A percentile compares a stretch with the other conserved stretches of the same genome.
Conservation (phyloP, 768 basidiomycete genomes). For the Kwoniella sp. region DNA sequence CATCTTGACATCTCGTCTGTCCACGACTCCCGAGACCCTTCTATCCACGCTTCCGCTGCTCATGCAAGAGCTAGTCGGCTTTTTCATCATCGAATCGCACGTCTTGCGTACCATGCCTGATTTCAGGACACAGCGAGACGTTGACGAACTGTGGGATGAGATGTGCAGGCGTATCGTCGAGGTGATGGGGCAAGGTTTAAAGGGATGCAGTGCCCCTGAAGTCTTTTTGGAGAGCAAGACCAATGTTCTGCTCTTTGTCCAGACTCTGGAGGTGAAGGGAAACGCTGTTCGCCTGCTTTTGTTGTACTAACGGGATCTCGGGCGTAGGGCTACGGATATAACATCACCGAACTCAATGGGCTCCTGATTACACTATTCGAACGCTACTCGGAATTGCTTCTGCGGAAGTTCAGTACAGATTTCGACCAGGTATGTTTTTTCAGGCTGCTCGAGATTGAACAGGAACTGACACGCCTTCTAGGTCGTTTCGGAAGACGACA, state of each 20-base stretch:
- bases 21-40: slow-evolving; percentile 47
- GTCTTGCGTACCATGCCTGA: slow-evolving; percentile 80
- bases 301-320: not conserved
- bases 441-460: too few species aligned
- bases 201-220: slow-evolving; percentile 71
- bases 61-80: slow-evolving; percentile 90
- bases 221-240: slow-evolving; percentile 78
- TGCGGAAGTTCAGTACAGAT: slow-evolving; percentile 70
- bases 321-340: slow-evolving; percentile 79
- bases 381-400: slow-evolving; percentile 75
- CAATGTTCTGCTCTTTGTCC: slow-evolving; percentile 74
- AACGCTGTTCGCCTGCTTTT: not conserved
- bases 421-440: slow-evolving; percentile 67
- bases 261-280: slow-evolving; percentile 75
- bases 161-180: slow-evolving; percentile 69
- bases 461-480: slow-evolving; percentile 43
- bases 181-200: slow-evolving; percentile 68
- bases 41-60: slow-evolving; percentile 61
- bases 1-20: slow-evolving; percentile 61
- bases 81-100: slow-evolving; percentile 93
- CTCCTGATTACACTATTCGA: slow-evolving; percentile 86
- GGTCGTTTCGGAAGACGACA: slow-evolving; percentile 83
- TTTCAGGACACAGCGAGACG: slow-evolving; percentile 84
- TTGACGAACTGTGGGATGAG: slow-evolving; percentile 92
- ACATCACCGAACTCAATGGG: slow-evolving; percentile 72